Base-by-base conservation (phyloP, 805 yeast species). In the Candida maesae region DNA sequence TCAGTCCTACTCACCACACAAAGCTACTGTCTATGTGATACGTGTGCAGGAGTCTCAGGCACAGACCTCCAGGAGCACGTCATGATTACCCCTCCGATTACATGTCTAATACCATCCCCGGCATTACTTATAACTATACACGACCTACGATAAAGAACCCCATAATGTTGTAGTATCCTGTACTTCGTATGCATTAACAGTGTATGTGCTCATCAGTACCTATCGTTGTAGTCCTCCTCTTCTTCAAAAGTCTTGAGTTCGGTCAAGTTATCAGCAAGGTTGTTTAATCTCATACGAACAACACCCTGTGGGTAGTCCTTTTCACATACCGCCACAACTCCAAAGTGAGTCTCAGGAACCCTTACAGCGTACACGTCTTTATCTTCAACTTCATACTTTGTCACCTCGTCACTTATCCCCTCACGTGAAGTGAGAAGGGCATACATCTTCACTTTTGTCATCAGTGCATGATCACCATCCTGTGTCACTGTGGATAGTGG, bases 271-370 rank as follows among this genome's bases (percentile, higher is more conserved):
- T 40, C 43, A 8, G 40, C 15, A n/a, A 55, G 33, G 2, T 41
- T 41, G 9, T 42, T 39, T 27, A 52, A 15, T 33, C 49, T 57
- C 37, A 50, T 30, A 28, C 45, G 44, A 9, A 56, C 39, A 2
- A 57, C 18, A 1, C 59, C 57, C 26, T 44, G 42, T 9, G 61
- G 61, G 29, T 53, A 57, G 9, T 41, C 46, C n/a, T 29, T 41
- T 23, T 57, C 58, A 14, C 52, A 40, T 8, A 57, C 48, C 3
- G 52, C 28, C 1, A 57, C 38, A 19, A 55, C 41, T 3, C 48
- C 46, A 21, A 47, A 50, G 12, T 49, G 49, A 0, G 56, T 52
- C 10, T 39, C 47, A 7, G 50, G 51, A 1, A 49, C 43, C 8
- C 29, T 20, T 14, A 31, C 12, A 3, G 38, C 35, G 19, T 45